Evolutionary conservation across 768 basidiomycete genomes (phyloP), one percentile per base, ranked within the genome.

Genomic region (Pulveroboletus sp.): DNA sequence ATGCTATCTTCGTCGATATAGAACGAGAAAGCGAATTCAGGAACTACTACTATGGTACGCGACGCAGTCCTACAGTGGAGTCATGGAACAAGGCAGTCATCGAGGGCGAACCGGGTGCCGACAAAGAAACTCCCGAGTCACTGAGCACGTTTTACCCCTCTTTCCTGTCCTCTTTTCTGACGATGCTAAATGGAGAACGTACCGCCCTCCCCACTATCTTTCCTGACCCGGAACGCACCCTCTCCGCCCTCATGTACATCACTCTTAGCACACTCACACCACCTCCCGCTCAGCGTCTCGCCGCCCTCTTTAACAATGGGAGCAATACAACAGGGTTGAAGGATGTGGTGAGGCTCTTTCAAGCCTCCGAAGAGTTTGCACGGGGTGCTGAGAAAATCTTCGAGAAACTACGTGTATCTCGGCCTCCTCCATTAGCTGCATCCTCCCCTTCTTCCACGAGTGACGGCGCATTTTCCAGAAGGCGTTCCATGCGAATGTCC

Each of bases 1-100:
- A 86, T 59, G 72, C 79, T 21, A 93, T 98, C 43, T 99, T 98
- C 67, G 81, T 80, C 49, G 81, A 87, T 59, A 97, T 99, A 50
- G 89, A 95, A 59, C 78, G 95, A 44, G 93, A 93, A 66, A 77
- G 82, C 3, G 96, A 98, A 65, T 99, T 95, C 66, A 78, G 89
- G 51, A 88, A 87, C 61, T 97, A 96, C 65, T 99, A 97, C 72
- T 90, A 92, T 68, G 89, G 89, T 11, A 86, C 90, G 9, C 76
- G 91, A 27, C 75, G 92, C 49, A 74, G 78, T 13, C 58, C 73
- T 14, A 67, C 95, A 13, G 73, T 90, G 37, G 70, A 80, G 14
- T 59, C 76, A 50, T 98, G 95, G 95, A 77, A 81, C 57, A 71
- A 71, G 26, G 79, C 78, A 2, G 62, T 64, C 1, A 69, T 93